Base-by-base conservation (phyloP, 2,329 filamentous ascomycete genomes). In the Leptographium lundbergii region DNA sequence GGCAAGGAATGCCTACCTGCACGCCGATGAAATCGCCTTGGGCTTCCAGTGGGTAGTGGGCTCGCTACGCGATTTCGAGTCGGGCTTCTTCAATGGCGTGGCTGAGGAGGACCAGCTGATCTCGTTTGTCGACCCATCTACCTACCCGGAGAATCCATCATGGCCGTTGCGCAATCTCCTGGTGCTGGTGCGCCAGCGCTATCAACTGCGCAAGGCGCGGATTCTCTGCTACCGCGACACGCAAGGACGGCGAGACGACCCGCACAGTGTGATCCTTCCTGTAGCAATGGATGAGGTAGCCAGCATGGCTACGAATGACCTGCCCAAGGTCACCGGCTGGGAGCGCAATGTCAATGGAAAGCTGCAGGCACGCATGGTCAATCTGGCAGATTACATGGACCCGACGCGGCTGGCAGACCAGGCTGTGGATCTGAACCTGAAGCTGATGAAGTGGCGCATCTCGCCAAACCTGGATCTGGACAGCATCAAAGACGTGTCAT, bases 371-470 rank as follows among this genome's bases (percentile, higher is more conserved):
- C 85, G 88, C 64, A 81, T 87, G 22, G 89, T 90, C 17, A 90
- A 95, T 67, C 78, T 99, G 10, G 87, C 88, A 24, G 90, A 94
- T 66, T 95, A 96, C 66, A 92, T 99, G 87, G 91, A 99, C 68
- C 92, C 94, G 7, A 77, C 81, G 39, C 85, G 86, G 67, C 77
- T 97, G 22, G 94, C 94, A 25, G 91, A 97, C 69, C 91, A 95
- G 69, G 91, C 91, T 0, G 92, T 97, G 11, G 94, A 99, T 68
- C 79, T 99, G 60, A 99, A 99, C 68, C 78, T 97, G 61, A 97
- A 97, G 73, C 80, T 99, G 60, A 99, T 99, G 86, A 99, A 96
- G 74, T 99, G 94, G 94, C 86, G 94, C 47, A 90, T 99, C 66
- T 89, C 91, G 9, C 94, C 94, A 0, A 85, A 86, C 56, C 80